These are phyloP conservation scores for Adansonia grandidieri DNA, from an alignment of 441 rosid genomes.

Conservation along the genomic window DNA sequence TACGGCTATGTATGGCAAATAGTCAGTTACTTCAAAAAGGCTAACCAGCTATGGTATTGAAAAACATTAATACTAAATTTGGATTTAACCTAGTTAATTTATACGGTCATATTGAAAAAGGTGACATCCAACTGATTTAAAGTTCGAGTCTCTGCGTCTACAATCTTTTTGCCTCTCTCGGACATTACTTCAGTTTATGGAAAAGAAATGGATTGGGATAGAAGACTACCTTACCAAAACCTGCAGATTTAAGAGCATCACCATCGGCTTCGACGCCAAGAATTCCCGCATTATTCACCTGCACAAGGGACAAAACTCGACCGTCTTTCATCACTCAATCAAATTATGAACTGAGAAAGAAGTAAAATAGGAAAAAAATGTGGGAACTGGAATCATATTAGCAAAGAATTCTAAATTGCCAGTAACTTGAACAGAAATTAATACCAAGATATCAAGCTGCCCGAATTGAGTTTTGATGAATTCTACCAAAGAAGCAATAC, in stretches of 20 bases:
- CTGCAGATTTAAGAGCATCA: conserved; percentile 21
- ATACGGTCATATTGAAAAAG: not conserved
- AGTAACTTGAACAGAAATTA: not conserved
- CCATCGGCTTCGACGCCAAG: not conserved
- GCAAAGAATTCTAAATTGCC: not conserved
- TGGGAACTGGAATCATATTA: not conserved
- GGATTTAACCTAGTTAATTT: not conserved
- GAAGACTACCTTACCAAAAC: conserved; percentile 32
- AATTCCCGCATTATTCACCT: conserved; percentile 47
- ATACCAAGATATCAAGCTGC: conserved; percentile 44
- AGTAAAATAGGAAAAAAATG: not conserved
- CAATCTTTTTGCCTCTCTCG: not conserved
- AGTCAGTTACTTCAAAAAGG: not conserved
- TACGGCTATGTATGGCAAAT: not conserved
- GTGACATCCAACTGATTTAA: no score
- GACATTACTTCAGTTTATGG: not conserved
- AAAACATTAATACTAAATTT: not conserved
- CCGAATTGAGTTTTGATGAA: conserved; percentile 38
- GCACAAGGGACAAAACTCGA: not conserved
- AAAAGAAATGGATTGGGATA: not conserved
- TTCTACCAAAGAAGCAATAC: conserved; percentile 34
- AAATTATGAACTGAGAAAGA: not conserved
- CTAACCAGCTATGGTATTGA: not conserved
- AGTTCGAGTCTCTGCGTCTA: not conserved
- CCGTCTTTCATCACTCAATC: conserved; percentile 20